A percentile compares a stretch with the other conserved stretches of the same genome.
phyloP scores from a whole-genome alignment of 768 basidiomycete genomes.

The Agrocybe chaxingu region DNA sequence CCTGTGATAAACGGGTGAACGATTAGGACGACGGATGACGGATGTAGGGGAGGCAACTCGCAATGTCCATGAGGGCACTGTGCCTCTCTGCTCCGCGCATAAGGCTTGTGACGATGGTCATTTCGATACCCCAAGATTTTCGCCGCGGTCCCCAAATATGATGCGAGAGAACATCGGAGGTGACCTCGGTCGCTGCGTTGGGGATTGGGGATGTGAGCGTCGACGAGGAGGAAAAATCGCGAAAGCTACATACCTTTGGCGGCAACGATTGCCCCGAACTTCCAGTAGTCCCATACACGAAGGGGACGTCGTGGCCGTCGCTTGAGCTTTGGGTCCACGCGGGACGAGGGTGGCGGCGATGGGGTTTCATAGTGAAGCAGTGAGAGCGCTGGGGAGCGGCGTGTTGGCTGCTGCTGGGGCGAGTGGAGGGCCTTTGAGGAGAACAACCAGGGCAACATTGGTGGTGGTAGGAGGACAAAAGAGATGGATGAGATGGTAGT shows the following conservation, averaged over 20 bases:
- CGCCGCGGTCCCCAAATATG: slow-evolving; percentile 84
- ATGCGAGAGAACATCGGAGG: slow-evolving; percentile 72
- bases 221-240: slow-evolving; percentile 1
- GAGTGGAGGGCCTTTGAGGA: slow-evolving; percentile 11
- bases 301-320: slow-evolving; percentile 51
- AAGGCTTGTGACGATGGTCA: slow-evolving; percentile 85
- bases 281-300: slow-evolving; percentile 70
- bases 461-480: slow-evolving; percentile 9
- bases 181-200: slow-evolving; percentile 40
- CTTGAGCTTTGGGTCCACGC: slow-evolving; percentile 67
- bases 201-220: not conserved
- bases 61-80: slow-evolving; percentile 81
- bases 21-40: not conserved
- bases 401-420: slow-evolving; percentile 18
- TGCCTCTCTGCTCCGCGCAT: slow-evolving; percentile 83
- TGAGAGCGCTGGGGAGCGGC: slow-evolving; percentile 25
- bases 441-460: slow-evolving; percentile 24
- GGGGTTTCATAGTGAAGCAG: slow-evolving; percentile 63
- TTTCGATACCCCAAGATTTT: slow-evolving; percentile 91
- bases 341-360: slow-evolving; percentile 68
- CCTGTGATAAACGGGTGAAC: slow-evolving; percentile 23
- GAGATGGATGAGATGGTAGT: slow-evolving; percentile 9
- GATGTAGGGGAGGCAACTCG: slow-evolving; percentile 29
- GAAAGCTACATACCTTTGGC: slow-evolving; percentile 53
- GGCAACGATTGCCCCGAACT: slow-evolving; percentile 61